phyloP scores from a whole-genome alignment of 305 asterid species.

The Plantago lanceolata region DNA sequence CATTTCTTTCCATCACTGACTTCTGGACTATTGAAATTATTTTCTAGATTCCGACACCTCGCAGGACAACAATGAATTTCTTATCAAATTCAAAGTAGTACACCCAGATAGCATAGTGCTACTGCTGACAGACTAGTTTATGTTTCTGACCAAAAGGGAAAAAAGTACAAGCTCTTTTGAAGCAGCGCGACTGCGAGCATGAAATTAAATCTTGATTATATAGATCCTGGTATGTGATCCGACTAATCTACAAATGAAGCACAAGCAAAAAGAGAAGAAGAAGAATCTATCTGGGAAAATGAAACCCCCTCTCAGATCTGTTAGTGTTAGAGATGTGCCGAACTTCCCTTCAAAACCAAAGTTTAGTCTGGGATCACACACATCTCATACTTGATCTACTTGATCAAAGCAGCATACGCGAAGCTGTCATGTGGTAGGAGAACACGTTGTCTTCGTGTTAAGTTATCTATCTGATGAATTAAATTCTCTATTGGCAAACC shows the following conservation, averaged over 20 bases:
- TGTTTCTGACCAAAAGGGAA: neutral
- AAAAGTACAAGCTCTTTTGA: neutral
- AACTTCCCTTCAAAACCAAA: neutral
- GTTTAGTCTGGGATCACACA: neutral
- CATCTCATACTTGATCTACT: neutral
- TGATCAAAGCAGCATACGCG: neutral
- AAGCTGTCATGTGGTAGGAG: too few species aligned
- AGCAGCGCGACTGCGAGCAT: neutral
- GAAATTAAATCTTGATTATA: neutral
- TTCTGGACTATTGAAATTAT: neutral
- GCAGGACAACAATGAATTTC: neutral
- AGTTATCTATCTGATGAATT: neutral
- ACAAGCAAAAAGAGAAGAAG: neutral
- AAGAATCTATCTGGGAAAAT: neutral
- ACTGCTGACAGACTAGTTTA: neutral
- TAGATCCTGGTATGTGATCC: neutral
- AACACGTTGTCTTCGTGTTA: too few species aligned
- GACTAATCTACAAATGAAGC: neutral
- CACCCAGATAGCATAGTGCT: neutral
- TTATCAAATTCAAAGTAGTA: neutral
- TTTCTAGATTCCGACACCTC: neutral
- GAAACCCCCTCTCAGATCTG: neutral
- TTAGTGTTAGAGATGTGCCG: neutral
- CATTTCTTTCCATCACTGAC: neutral
- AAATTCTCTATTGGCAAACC: neutral